These are phyloP conservation scores for Mucor piriformis DNA, from an alignment of 371 early-diverging fungal genomes.

Conservation along the genomic window DNA sequence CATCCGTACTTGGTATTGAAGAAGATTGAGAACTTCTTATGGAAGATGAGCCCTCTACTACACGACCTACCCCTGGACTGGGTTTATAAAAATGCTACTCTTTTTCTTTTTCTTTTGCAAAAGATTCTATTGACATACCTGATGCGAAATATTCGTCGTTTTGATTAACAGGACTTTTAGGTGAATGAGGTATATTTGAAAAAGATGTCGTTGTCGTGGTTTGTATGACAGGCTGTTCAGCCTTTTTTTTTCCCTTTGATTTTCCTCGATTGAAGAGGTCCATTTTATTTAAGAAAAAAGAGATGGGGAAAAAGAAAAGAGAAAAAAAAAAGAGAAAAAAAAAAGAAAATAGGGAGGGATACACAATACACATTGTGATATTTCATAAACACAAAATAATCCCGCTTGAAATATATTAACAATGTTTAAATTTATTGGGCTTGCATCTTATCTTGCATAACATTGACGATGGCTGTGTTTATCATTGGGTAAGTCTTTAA, in stretches of 20 bases:
- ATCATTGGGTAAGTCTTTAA: too few species aligned
- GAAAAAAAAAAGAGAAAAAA: constrained; percentile 2
- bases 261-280: constrained; percentile 39
- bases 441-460: constrained; percentile 60
- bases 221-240: constrained; percentile 13
- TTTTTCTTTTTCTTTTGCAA: neutral
- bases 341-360: neutral
- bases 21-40: constrained; percentile 35
- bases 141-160: constrained; percentile 25
- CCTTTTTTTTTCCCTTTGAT: constrained; percentile 28
- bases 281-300: constrained; percentile 17
- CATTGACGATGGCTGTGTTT: constrained; percentile 51
- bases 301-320: constrained; percentile 8
- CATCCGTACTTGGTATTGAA: constrained; percentile 33
- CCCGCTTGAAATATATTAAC: neutral
- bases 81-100: constrained; percentile 18
- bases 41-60: constrained; percentile 21
- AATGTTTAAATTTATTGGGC: too few species aligned
- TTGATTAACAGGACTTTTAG: constrained; percentile 22
- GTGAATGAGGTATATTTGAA: constrained; percentile 21
- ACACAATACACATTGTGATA: neutral
- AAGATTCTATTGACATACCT: constrained; percentile 10
- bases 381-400: neutral
- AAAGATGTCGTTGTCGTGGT: constrained; percentile 10
- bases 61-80: constrained; percentile 22